Evolutionary conservation across 2,329 filamentous ascomycete species (phyloP).

Genomic region (Diaporthe australafricana): DNA sequence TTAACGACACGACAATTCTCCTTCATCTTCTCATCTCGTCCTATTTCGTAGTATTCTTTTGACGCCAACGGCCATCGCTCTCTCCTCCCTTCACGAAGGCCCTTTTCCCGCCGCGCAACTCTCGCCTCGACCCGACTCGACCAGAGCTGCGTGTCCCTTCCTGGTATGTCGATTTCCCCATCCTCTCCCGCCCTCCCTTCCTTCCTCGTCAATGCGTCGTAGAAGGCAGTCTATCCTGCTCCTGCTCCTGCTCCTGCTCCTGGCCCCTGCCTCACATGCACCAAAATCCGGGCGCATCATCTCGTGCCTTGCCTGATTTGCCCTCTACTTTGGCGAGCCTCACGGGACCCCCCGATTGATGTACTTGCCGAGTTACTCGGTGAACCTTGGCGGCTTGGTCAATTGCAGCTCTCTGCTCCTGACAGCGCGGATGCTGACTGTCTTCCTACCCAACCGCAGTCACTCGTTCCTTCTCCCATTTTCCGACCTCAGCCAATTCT

Average conservation of each 20-base stretch:
- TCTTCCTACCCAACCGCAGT: conserved; percentile 24
- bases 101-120: conserved; percentile 12
- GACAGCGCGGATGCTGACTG: conserved; percentile 33
- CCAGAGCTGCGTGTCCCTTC: conserved; percentile 38
- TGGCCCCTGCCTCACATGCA: background rate
- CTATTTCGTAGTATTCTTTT: conserved; percentile 33
- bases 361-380: conserved; percentile 1
- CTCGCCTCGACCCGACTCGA: conserved; percentile 27
- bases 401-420: background rate
- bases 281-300: background rate
- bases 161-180: conserved; percentile 32
- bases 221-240: conserved; percentile 15
- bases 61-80: conserved; percentile 29
- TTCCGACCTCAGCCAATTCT: conserved; percentile 31
- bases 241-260: background rate
- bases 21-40: conserved; percentile 34
- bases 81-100: conserved; percentile 29
- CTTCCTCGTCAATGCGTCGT: conserved; percentile 10
- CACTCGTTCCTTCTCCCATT: conserved; percentile 38
- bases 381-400: background rate
- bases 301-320: background rate
- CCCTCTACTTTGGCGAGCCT: background rate
- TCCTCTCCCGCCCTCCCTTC: background rate
- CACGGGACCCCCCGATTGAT: background rate
- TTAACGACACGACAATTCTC: conserved; percentile 35